Evolutionary conservation across 148 eudicot genomes (phyloP), one percentile per base, ranked within the genome.

Genomic region (Rhododendron molle): DNA sequence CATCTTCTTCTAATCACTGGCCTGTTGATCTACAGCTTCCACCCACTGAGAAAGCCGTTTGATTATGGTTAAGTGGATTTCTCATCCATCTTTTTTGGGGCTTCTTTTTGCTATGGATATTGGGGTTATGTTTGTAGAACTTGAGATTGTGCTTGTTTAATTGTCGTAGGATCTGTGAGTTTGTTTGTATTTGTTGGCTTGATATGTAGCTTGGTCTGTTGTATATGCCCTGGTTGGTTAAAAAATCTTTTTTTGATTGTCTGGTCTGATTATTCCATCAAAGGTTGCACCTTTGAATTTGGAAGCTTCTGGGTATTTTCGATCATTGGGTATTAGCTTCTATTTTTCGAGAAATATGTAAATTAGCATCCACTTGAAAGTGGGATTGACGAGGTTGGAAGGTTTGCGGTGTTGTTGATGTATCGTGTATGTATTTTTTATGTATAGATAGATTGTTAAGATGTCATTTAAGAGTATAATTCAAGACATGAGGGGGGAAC

Each of bases 401-500:
- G 49, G 30, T 46, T 52, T 67, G 83, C 18, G 10, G 16, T 67
- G 10, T 69, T 50, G 86, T 81, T 6, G 15, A 47, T 81, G 12
- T 30, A 80, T 21, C 7, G 21, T 54, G 60, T 9, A 62, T 84
- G 56, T 12, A 46, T 6, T 7, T 38, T 49, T 54, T 16, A 54
- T 16, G 28, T 73, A 78, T 83, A 46, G 44, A 44, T 71, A 32
- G 82, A 76, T 81, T 38, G 80, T n/a, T 43, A 40, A 77, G 73
- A 94, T 95, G 98, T 91, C 96, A 26, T 89, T 94, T 73, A 94
- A 90, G 86, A 93, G 94, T 88, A 93, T 92, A 43, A 62, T 93
- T 86, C 93, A 95, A 79, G 97, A 94, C 54, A 92, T 93, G 96
- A 96, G 89, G 91, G 99, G 92, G 54, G 95, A 94, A 74, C 85